Evolutionary conservation across 202 grass and related monocot species (phyloP).

Genomic region (Digitaria exilis): DNA sequence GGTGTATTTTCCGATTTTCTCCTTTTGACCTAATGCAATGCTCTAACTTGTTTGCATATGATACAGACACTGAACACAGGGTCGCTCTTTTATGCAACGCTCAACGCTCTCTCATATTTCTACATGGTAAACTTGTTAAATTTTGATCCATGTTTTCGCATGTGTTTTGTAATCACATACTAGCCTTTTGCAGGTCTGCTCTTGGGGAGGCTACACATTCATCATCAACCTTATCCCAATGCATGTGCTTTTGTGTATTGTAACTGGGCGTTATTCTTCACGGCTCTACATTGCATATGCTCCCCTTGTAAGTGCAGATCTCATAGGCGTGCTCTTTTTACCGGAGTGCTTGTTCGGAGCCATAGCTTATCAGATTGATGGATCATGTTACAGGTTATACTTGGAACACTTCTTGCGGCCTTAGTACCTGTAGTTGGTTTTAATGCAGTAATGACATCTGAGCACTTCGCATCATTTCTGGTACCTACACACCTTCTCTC

Average conservation of each 20-base stretch:
- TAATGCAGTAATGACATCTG: conserved; percentile 99
- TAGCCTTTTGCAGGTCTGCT: conserved; percentile 81
- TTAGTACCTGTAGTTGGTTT: conserved; percentile 99
- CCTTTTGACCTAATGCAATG: conserved; percentile 29
- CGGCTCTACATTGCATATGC: conserved; percentile 98
- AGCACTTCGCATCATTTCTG: conserved; percentile 99
- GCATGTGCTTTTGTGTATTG: conserved; percentile 96
- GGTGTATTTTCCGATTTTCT: conserved; percentile 24
- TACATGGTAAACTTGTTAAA: conserved; percentile 86
- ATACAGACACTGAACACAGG: conserved; percentile 95
- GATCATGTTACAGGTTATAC: conserved; percentile 70
- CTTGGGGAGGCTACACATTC: conserved; percentile 99
- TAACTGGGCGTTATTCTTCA: conserved; percentile 96
- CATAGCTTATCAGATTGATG: background rate
- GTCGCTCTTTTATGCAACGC: conserved; percentile 96
- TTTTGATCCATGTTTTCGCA: conserved; percentile 33
- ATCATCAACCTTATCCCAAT: conserved; percentile 99
- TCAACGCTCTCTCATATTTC: conserved; percentile 97
- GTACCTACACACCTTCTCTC: conserved; percentile 48
- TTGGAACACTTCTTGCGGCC: conserved; percentile 94
- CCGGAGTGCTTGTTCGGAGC: background rate
- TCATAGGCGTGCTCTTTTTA: background rate
- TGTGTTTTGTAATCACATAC: conserved; percentile 46
- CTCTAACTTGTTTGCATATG: conserved; percentile 42
- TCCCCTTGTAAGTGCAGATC: conserved; percentile 87